These are phyloP conservation scores for Aspergillus sp. DNA, from an alignment of 2,329 filamentous ascomycete species.

Conservation along the genomic window DNA sequence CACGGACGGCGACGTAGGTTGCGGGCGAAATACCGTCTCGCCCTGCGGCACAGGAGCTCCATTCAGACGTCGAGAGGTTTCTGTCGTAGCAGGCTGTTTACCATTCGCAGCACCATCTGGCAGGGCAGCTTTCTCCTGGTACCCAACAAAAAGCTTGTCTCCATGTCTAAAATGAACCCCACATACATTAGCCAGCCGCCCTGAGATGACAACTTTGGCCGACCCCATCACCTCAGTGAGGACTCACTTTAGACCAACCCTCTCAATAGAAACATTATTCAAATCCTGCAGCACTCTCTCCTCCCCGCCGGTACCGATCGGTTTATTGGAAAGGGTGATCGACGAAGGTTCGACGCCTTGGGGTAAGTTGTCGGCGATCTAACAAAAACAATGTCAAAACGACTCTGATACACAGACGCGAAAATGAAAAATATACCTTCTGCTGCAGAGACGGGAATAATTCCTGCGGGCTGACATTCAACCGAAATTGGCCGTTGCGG, in stretches of 20 bases:
- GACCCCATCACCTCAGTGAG: background rate
- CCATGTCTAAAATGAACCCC: constrained; percentile 60
- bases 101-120: constrained; percentile 44
- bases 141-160: constrained; percentile 83
- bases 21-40: constrained; percentile 62
- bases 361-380: constrained; percentile 59
- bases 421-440: constrained; percentile 27
- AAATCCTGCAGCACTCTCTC: constrained; percentile 50
- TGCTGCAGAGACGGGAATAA: constrained; percentile 60
- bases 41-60: constrained; percentile 28
- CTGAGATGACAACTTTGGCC: too few species aligned
- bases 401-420: too few species aligned
- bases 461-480: constrained; percentile 69
- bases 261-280: constrained; percentile 51
- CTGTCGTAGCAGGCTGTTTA: constrained; percentile 9
- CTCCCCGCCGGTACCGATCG: constrained; percentile 52
- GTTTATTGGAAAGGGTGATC: constrained; percentile 56
- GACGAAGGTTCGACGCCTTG: constrained; percentile 50
- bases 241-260: constrained; percentile 55
- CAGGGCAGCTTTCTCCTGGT: constrained; percentile 54
- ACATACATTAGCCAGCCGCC: too few species aligned
- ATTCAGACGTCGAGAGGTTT: constrained; percentile 31
- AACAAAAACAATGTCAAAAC: constrained; percentile 3
- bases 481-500: constrained; percentile 86
- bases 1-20: constrained; percentile 51